phyloP scores from a whole-genome alignment of 441 rosid genomes.

The Erodium moschatum region DNA sequence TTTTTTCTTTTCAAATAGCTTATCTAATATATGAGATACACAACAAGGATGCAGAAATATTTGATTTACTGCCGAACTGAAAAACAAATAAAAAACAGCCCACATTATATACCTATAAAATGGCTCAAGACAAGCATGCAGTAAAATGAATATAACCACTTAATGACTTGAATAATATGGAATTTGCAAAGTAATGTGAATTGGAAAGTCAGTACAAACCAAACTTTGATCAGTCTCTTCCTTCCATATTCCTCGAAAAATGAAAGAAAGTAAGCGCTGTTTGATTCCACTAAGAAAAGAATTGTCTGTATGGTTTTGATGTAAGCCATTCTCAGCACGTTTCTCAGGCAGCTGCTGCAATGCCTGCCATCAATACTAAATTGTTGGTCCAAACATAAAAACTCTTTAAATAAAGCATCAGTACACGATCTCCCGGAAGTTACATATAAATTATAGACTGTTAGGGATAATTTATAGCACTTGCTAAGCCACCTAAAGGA shows the following conservation, averaged over 20 bases:
- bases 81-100: neutral
- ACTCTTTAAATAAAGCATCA: too few species aligned
- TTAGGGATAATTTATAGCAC: too few species aligned
- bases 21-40: neutral
- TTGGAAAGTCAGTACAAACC: slow-evolving; percentile 41
- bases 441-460: too few species aligned
- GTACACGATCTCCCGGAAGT: too few species aligned
- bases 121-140: too few species aligned
- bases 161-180: neutral
- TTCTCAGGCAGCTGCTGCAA: slow-evolving; percentile 35
- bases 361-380: slow-evolving; percentile 33
- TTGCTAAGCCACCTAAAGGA: too few species aligned
- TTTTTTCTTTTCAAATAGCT: neutral
- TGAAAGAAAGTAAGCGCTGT: slow-evolving; percentile 84
- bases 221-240: slow-evolving; percentile 53
- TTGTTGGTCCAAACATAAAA: slow-evolving; percentile 11
- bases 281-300: slow-evolving; percentile 72
- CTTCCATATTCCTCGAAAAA: slow-evolving; percentile 71
- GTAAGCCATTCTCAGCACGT: slow-evolving; percentile 36
- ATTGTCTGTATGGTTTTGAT: slow-evolving; percentile 33
- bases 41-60: neutral
- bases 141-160: too few species aligned
- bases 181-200: slow-evolving; percentile 5
- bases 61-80: neutral
- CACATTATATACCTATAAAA: neutral